Evolutionary conservation across 2,329 filamentous ascomycete species (phyloP).

Genomic region (Graphilbum sp.): DNA sequence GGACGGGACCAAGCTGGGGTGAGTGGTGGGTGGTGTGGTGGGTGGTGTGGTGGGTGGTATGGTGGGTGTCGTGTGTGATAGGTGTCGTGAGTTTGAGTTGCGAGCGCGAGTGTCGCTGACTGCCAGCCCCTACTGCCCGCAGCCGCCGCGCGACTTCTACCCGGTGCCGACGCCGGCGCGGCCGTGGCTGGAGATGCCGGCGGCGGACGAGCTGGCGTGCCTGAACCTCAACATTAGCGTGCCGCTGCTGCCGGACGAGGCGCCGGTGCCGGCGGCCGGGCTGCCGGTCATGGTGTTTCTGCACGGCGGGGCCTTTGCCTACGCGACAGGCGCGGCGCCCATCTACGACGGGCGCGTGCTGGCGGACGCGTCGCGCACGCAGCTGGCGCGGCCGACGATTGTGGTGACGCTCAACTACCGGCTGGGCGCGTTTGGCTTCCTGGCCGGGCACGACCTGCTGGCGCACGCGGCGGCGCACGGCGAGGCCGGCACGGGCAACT

Average conservation of each 20-base stretch:
- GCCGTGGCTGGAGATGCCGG: slow-evolving; percentile 4
- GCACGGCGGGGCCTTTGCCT: slow-evolving; percentile 7
- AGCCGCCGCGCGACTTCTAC: slow-evolving; percentile 7
- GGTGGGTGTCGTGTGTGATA: too few species aligned
- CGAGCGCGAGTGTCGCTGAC: too few species aligned
- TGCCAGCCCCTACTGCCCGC: slow-evolving; percentile 3
- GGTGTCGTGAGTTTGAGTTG: too few species aligned
- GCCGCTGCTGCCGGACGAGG: slow-evolving; percentile 1
- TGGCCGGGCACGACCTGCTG: slow-evolving; percentile 15
- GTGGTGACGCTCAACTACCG: slow-evolving; percentile 20
- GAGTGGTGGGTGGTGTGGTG: too few species aligned
- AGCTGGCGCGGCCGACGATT: slow-evolving; percentile 6
- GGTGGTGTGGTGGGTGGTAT: too few species aligned
- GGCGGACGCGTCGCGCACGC: background rate
- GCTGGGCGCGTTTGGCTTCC: slow-evolving; percentile 22
- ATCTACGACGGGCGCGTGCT: slow-evolving; percentile 6
- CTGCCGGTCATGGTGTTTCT: slow-evolving; percentile 6
- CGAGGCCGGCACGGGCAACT: slow-evolving; percentile 3
- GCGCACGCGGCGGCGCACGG: background rate
- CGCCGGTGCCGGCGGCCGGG: background rate
- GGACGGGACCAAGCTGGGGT: slow-evolving; percentile 7
- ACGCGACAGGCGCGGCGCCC: slow-evolving; percentile 1
- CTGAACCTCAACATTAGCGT: slow-evolving; percentile 7
- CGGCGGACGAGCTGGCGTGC: background rate
- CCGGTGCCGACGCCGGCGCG: slow-evolving; percentile 2